Percentiles rank a stretch among this genome's conserved stretches.
These are phyloP conservation scores for Sclerotinia subarctica DNA, from an alignment of 2,329 filamentous ascomycete genomes.

Conservation along the genomic window DNA sequence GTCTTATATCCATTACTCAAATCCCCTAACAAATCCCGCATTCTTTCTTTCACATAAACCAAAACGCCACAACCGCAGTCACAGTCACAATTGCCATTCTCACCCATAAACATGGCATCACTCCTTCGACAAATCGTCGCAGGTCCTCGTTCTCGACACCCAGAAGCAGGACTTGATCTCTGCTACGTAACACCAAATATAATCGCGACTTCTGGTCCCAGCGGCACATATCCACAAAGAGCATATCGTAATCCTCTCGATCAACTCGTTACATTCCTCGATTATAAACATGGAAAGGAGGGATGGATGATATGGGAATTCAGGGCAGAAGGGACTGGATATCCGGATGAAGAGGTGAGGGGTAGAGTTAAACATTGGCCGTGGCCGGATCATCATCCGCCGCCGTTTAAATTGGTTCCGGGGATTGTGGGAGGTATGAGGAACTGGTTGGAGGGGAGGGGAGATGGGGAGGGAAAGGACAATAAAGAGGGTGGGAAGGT, in stretches of 20 bases:
- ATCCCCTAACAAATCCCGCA: not conserved
- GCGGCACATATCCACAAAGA: slow-evolving; percentile 81
- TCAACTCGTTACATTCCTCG: slow-evolving; percentile 81
- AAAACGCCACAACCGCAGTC: not conserved
- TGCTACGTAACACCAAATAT: slow-evolving; percentile 89
- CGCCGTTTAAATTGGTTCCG: slow-evolving; percentile 84
- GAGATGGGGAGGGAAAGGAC: slow-evolving; percentile 32
- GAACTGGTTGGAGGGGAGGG: slow-evolving; percentile 68
- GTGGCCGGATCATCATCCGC: slow-evolving; percentile 96
- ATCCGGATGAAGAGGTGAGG: slow-evolving; percentile 87
- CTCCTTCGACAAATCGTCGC: slow-evolving; percentile 89
- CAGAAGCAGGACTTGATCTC: slow-evolving; percentile 85
- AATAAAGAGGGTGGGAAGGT: slow-evolving; percentile 52
- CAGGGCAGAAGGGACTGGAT: slow-evolving; percentile 91
- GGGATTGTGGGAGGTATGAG: slow-evolving; percentile 90
- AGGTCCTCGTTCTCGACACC: slow-evolving; percentile 76
- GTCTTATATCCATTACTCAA: not conserved
- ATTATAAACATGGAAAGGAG: slow-evolving; percentile 73
- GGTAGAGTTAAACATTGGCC: slow-evolving; percentile 85
- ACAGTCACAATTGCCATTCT: not conserved
- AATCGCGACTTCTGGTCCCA: slow-evolving; percentile 75
- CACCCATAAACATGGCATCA: slow-evolving; percentile 56
- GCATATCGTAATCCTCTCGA: slow-evolving; percentile 94
- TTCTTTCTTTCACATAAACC: not conserved
- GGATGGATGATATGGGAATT: slow-evolving; percentile 97